Conservation (phyloP, 331 rosid species). For the Acacia pycnantha region DNA sequence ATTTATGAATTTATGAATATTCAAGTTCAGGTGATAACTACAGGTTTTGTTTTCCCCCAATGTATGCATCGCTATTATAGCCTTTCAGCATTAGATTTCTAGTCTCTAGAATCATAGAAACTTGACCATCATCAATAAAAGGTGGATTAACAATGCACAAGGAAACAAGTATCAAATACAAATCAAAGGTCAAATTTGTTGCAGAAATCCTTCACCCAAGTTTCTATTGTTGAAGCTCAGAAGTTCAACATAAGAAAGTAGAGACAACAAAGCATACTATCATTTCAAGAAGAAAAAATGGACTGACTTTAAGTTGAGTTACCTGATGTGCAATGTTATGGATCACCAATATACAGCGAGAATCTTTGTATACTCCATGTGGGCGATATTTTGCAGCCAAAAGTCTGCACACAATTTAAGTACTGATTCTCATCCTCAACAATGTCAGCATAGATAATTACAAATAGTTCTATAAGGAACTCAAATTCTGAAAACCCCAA, state of each 20-base stretch:
- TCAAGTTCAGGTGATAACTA: conserved; percentile 2
- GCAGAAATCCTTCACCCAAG: conserved; percentile 4
- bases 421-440: background rate
- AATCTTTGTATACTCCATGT: conserved; percentile 75
- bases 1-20: background rate
- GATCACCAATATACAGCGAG: conserved; percentile 78
- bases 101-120: background rate
- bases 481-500: conserved; percentile 12
- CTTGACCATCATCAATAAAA: conserved; percentile 13
- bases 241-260: conserved; percentile 15
- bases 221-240: conserved; percentile 12
- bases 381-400: conserved; percentile 87
- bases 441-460: conserved; percentile 25
- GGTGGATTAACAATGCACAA: conserved; percentile 12
- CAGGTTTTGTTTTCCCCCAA: background rate
- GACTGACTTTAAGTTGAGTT: conserved; percentile 4
- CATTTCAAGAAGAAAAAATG: background rate
- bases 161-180: background rate
- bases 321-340: conserved; percentile 94
- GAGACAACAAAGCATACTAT: background rate
- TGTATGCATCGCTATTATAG: background rate
- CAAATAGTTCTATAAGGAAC: conserved; percentile 10
- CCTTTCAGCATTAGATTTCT: conserved; percentile 1
- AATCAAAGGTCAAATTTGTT: background rate
- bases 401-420: conserved; percentile 60